Base-by-base conservation (phyloP, 441 rosid genomes). In the Heliophila coronopifolia region DNA sequence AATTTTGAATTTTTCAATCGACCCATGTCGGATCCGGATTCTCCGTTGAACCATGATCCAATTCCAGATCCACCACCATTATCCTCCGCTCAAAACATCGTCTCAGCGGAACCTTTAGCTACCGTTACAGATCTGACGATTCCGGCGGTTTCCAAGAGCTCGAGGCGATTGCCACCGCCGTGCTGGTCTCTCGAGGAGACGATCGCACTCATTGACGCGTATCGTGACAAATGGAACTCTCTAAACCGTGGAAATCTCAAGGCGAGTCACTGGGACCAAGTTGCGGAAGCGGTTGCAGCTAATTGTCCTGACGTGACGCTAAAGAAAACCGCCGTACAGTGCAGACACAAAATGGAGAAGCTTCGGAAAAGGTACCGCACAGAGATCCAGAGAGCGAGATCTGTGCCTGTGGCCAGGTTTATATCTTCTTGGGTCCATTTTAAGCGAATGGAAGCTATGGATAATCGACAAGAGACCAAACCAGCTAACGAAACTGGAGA, bases 341-440 rank as follows among this genome's bases (percentile, higher is more conserved):
- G 98, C 61, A 83, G 98, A 2, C 98, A 91, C 67, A 86, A 91
- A 86, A 91, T 91, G 96, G 98, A 91, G 87, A 91, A 86, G 73
- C 86, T 91, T 2, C 76, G 98, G 17, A 84, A 91, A 61, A 74
- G 94, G 36, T 86, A 90, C 36, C 77, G 98, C 0, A 73, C 92
- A 2, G 98, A 91, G 88, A 82, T 84, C 64, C 98, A 91, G 75
- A 65, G 98, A 2, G 84, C 93, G 14, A 74, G 84, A 63, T 86
- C 96, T 13, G 73, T 91, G 63, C 98, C 98, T 0, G 76, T 81
- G 35, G 70, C 86, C 9, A 75, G 86, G 39, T 87, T 86, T 49
- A 49, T 75, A 4, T 91, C 96, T 3, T 87, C 95, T 9, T 91
- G 98, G 98, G 91, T 80, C 1, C 98, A 84, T 59, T 91, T 76